These are phyloP conservation scores for Paramecium pentaurelia DNA, from an alignment of 73 alveolate species.

Conservation along the genomic window DNA sequence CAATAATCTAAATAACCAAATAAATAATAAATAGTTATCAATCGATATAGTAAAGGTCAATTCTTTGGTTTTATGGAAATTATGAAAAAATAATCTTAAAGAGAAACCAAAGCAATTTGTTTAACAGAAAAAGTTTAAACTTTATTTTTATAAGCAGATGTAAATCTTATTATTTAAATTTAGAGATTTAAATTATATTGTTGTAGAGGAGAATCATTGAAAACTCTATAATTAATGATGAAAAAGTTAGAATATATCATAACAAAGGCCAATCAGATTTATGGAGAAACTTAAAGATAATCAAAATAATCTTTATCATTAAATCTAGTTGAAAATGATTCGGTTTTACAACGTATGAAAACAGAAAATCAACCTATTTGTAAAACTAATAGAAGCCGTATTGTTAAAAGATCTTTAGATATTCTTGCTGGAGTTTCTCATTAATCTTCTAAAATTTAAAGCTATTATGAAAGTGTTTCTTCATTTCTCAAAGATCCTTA, in stretches of 20 bases:
- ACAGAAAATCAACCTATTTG: not conserved
- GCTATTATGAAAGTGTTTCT: not conserved
- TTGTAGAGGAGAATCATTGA: not conserved
- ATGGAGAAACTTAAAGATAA: not conserved
- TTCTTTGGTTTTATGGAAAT: conserved; percentile 7
- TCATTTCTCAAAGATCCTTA: not conserved
- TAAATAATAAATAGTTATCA: not conserved
- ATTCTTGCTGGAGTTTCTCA: not conserved
- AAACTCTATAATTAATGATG: not conserved
- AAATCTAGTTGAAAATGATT: not conserved
- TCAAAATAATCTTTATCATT: not conserved
- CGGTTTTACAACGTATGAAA: not conserved
- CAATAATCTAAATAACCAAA: not conserved
- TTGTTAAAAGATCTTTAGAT: not conserved
- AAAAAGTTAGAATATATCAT: not conserved
- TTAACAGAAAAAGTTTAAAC: not conserved
- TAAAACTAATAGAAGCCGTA: not conserved
- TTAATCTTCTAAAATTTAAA: not conserved
- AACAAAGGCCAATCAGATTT: not conserved
- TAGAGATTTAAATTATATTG: conserved; percentile 41
- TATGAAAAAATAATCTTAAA: not conserved
- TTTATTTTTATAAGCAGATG: not conserved
- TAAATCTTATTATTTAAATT: not conserved
- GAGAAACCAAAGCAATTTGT: not conserved
- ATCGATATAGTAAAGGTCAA: not conserved